Conservation (phyloP, 345 rosid species). For the Lagerstroemia speciosa region DNA sequence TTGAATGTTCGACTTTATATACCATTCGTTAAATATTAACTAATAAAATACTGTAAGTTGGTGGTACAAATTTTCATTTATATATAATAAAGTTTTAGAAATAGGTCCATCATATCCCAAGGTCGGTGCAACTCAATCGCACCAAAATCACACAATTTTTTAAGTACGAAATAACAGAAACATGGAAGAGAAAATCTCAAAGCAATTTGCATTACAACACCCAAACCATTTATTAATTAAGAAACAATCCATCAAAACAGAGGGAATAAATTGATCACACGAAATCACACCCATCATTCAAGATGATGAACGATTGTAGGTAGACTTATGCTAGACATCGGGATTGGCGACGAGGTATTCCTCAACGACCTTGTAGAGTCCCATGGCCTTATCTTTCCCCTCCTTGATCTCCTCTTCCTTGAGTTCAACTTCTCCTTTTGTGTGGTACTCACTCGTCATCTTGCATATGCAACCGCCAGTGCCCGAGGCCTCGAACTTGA, state of each 20-base stretch:
- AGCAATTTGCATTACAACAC: background rate
- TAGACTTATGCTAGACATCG: slow-evolving; percentile 10
- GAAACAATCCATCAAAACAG: background rate
- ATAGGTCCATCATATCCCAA: too few species aligned
- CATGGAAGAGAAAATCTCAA: too few species aligned
- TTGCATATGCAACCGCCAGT: slow-evolving; percentile 23
- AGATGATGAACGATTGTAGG: background rate
- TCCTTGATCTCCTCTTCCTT: slow-evolving; percentile 22
- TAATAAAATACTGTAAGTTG: too few species aligned
- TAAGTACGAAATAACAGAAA: slow-evolving; percentile 4
- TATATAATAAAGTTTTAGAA: too few species aligned
- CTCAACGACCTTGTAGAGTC: slow-evolving; percentile 24
- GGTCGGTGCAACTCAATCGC: too few species aligned
- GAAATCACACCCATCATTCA: background rate
- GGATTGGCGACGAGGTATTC: slow-evolving; percentile 26
- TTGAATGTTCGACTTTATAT: too few species aligned
- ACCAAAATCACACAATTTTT: too few species aligned
- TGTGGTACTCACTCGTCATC: slow-evolving; percentile 18
- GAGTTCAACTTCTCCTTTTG: slow-evolving; percentile 13
- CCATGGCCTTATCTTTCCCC: slow-evolving; percentile 14
- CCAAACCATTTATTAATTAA: background rate
- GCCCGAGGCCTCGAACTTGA: slow-evolving; percentile 18
- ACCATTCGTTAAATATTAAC: too few species aligned
- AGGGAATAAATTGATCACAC: background rate
- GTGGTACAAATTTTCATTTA: too few species aligned